Percentiles rank a stretch among this genome's conserved stretches.
These are phyloP conservation scores for Globisporangium cederbergense DNA, from an alignment of 352 stramenopile species.

Conservation along the genomic window DNA sequence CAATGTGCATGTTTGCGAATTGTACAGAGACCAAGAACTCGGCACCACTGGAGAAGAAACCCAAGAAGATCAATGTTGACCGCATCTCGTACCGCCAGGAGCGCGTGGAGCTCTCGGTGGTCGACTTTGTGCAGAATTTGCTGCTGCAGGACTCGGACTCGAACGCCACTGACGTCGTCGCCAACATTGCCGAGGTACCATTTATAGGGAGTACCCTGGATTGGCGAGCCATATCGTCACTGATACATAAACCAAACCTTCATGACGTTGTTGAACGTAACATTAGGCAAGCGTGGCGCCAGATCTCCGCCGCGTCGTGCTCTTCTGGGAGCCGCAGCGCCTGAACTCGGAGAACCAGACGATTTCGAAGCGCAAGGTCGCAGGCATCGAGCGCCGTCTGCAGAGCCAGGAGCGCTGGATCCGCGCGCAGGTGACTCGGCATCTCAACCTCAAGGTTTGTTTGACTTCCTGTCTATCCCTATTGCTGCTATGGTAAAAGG, in stretches of 20 bases:
- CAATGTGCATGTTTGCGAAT: background rate
- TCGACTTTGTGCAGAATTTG: conserved; percentile 69
- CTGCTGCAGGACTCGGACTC: conserved; percentile 60
- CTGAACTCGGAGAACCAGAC: conserved; percentile 65
- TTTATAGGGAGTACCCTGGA: background rate
- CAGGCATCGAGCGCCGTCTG: conserved; percentile 59
- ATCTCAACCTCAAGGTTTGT: conserved; percentile 77
- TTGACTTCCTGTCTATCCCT: background rate
- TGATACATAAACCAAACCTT: background rate
- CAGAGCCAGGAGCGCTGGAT: conserved; percentile 65
- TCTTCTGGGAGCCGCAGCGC: conserved; percentile 73
- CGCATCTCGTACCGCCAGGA: conserved; percentile 72
- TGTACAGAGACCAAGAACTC: conserved; percentile 62
- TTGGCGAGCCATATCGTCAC: background rate
- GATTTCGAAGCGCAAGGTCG: conserved; percentile 74
- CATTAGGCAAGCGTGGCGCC: conserved; percentile 59
- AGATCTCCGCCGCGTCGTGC: conserved; percentile 58
- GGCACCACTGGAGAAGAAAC: conserved; percentile 68
- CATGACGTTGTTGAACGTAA: background rate
- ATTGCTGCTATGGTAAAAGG: background rate
- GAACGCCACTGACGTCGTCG: conserved; percentile 55
- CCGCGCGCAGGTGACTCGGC: conserved; percentile 60
- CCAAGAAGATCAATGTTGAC: conserved; percentile 56
- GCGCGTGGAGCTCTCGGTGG: conserved; percentile 57
- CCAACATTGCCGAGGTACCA: conserved; percentile 62